Percentiles rank a stretch among this genome's conserved stretches.
Evolutionary conservation across 2,329 filamentous ascomycete species (phyloP).

Genomic region (Allantophomopsis lycopodina): DNA sequence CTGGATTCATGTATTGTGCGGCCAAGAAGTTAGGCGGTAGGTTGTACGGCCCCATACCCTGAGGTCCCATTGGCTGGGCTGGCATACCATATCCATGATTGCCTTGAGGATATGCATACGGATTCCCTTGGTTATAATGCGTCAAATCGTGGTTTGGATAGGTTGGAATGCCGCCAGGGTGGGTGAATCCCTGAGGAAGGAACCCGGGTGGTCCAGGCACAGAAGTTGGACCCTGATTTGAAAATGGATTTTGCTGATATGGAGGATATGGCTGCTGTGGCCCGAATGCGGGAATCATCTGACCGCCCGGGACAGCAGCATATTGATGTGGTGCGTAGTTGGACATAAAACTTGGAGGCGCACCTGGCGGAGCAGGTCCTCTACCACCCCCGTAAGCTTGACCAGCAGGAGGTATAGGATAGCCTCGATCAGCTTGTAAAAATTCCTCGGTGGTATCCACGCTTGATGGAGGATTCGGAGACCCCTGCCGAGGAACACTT

Average conservation of each 20-base stretch:
- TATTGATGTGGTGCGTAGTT: constrained; percentile 15
- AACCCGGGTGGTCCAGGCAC: constrained; percentile 10
- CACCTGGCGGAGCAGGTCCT: constrained; percentile 11
- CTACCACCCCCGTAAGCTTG: constrained; percentile 10
- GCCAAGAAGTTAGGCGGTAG: constrained; percentile 4
- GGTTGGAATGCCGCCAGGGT: neutral
- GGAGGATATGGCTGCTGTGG: constrained; percentile 10
- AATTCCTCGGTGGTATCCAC: constrained; percentile 54
- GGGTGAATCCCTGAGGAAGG: constrained; percentile 3
- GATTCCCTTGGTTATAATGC: constrained; percentile 1
- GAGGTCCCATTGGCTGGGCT: neutral
- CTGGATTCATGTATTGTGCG: constrained; percentile 1
- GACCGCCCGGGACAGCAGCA: constrained; percentile 11
- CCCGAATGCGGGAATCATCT: constrained; percentile 15
- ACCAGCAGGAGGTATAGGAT: constrained; percentile 14
- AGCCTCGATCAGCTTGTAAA: constrained; percentile 27
- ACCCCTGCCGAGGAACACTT: constrained; percentile 26
- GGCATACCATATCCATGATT: constrained; percentile 5
- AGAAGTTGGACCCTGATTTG: constrained; percentile 28
- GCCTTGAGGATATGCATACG: neutral
- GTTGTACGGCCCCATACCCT: too few species aligned
- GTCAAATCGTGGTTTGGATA: constrained; percentile 9
- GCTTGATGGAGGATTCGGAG: constrained; percentile 42
- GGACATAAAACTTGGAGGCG: constrained; percentile 16
- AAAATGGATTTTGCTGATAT: constrained; percentile 15